Conservation (phyloP, 805 yeast species). For the Candida pseudoglaebosa region DNA sequence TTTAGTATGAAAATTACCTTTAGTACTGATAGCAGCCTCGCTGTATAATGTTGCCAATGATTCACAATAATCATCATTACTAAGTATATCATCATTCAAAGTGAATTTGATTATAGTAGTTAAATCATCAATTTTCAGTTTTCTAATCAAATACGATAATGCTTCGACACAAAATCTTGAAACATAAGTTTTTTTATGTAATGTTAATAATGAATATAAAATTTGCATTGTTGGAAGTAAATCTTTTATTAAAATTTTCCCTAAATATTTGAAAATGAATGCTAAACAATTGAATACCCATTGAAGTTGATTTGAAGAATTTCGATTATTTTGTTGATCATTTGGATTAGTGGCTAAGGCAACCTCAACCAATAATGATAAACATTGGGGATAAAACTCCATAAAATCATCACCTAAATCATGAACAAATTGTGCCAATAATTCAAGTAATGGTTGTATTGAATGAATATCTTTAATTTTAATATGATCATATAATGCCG, state of each 20-base stretch:
- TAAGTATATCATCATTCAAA: slow-evolving; percentile 30
- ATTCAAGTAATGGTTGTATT: slow-evolving; percentile 75
- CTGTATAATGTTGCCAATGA: slow-evolving; percentile 61
- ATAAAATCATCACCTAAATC: slow-evolving; percentile 91
- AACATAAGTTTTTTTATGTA: slow-evolving; percentile 56
- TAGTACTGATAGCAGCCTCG: slow-evolving; percentile 71
- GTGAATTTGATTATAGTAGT: slow-evolving; percentile 41
- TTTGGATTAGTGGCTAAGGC: slow-evolving; percentile 35
- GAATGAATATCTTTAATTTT: slow-evolving; percentile 61
- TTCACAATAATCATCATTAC: slow-evolving; percentile 47
- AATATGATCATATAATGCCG: slow-evolving; percentile 45
- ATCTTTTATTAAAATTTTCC: slow-evolving; percentile 59
- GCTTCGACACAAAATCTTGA: slow-evolving; percentile 89
- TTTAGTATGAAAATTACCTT: slow-evolving; percentile 72
- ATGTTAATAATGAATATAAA: slow-evolving; percentile 60
- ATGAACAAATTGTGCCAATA: slow-evolving; percentile 77
- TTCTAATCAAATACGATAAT: slow-evolving; percentile 74
- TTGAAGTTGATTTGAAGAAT: slow-evolving; percentile 66
- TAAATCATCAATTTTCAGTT: slow-evolving; percentile 50
- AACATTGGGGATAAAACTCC: slow-evolving; percentile 55
- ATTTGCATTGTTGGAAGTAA: slow-evolving; percentile 64
- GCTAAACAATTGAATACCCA: slow-evolving; percentile 84
- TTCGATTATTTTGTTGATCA: slow-evolving; percentile 49
- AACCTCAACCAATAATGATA: slow-evolving; percentile 48
- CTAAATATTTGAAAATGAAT: slow-evolving; percentile 81